Base-by-base conservation (phyloP, 345 rosid genomes). In the Carallia pectinifolia region DNA sequence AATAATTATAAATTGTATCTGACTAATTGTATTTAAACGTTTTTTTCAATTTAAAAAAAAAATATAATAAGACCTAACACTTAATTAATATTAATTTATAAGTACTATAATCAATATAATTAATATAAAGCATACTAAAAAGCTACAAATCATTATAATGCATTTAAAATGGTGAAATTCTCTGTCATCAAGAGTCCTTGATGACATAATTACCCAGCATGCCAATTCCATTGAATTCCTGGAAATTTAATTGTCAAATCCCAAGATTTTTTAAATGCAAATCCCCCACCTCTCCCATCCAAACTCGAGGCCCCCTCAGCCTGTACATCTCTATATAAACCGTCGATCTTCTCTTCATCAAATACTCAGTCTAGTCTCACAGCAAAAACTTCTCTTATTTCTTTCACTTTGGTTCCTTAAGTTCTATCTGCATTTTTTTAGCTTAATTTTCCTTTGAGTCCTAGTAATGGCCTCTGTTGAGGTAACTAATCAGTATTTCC, bases 381-480 rank as follows among this genome's bases (percentile, higher is more conserved):
- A 13, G 5, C 50, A 44, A 44, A 3, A 68, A 27, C 13, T 30
- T 56, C 23, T 30, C 33, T 7, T 7, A 33, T 56, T 27, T 47
- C 27, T 71, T 13, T 23, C 58, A 27, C 53, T 15, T 52, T 34
- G 19, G 17, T 44, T 44, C 0, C 50, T 44, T 3, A 44, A 44
- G 5, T 12, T 44, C 16, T 3, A 44, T 10, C 52, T 69, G 1
- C 61, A 30, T 1, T 18, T 1, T 23, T 17, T 66, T 37, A 16
- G 9, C 65, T 29, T 50, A 39, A 30, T 23, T n/a, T 53, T 61
- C 66, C 60, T 60, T 66, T 69, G 4, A 63, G 18, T 61, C 71
- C 52, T 70, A 44, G 76, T 23, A 56, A 79, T 88, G 93, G 93
- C 93, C 74, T 74, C 86, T 56, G 93, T 39, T 40, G 86, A 88